These are phyloP conservation scores for Beauveria brongniartii DNA, from an alignment of 2,329 filamentous ascomycete species.

Conservation along the genomic window DNA sequence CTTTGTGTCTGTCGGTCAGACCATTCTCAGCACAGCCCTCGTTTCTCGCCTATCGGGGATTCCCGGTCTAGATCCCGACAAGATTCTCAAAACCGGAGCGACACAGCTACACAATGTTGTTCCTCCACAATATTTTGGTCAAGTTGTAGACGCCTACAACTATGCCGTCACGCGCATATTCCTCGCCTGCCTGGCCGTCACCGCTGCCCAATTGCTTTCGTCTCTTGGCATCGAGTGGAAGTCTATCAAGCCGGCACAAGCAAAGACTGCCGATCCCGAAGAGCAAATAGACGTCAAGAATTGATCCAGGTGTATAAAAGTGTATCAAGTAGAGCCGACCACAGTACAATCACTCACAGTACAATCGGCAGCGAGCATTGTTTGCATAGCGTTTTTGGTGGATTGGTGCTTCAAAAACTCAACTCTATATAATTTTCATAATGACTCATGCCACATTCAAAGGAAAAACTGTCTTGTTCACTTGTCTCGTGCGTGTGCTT, in stretches of 20 bases:
- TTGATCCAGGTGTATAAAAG: neutral
- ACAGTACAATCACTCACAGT: neutral
- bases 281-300: neutral
- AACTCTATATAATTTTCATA: neutral
- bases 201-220: constrained; percentile 46
- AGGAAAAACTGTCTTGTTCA: neutral
- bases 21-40: constrained; percentile 41
- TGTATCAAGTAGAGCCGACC: neutral
- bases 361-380: neutral
- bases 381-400: neutral
- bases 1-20: constrained; percentile 49
- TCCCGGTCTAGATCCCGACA: constrained; percentile 33
- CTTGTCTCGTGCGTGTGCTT: neutral
- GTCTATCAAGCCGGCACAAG: constrained; percentile 42
- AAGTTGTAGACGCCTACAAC: constrained; percentile 59
- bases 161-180: constrained; percentile 54
- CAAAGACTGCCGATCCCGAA: constrained; percentile 3
- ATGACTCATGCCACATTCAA: neutral
- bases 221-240: constrained; percentile 57
- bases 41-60: constrained; percentile 29
- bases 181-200: constrained; percentile 50
- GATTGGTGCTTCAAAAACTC: neutral
- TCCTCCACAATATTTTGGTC: constrained; percentile 36
- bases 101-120: constrained; percentile 53
- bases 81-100: constrained; percentile 41